Percentiles rank a stretch among this genome's conserved stretches.
phyloP scores from a whole-genome alignment of 2,329 filamentous ascomycete genomes.

The Helotiales sp. region DNA sequence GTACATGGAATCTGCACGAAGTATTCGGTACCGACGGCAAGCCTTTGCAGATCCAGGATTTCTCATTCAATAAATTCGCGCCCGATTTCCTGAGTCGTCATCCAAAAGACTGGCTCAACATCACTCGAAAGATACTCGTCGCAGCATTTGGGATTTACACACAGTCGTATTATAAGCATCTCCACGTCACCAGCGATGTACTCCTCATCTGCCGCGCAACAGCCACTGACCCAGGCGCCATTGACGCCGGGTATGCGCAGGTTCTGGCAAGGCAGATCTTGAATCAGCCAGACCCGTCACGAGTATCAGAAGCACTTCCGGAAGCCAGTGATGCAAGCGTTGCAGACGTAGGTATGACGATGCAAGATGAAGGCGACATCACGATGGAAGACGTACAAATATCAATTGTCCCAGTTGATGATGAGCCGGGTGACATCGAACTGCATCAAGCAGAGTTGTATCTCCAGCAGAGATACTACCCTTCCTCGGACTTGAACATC shows the following conservation, averaged over 20 bases:
- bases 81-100: constrained; percentile 21
- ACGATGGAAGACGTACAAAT: constrained; percentile 5
- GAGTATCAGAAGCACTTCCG: too few species aligned
- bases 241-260: not conserved
- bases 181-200: not conserved
- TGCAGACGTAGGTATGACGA: too few species aligned
- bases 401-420: not conserved
- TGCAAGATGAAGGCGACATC: not conserved
- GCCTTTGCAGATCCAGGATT: constrained; percentile 23
- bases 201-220: not conserved
- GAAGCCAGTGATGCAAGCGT: too few species aligned
- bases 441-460: constrained; percentile 19
- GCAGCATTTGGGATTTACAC: constrained; percentile 14
- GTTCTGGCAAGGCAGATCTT: not conserved
- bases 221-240: not conserved
- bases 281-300: not conserved
- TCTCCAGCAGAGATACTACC: constrained; percentile 55
- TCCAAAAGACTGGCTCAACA: not conserved
- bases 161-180: constrained; percentile 13
- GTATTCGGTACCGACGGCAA: constrained; percentile 13
- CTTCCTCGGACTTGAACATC: constrained; percentile 42
- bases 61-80: constrained; percentile 24
- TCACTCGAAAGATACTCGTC: constrained; percentile 12
- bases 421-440: not conserved
- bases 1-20: not conserved